Base-by-base conservation (phyloP, 1,284 basidiomycete genomes). In the Moniliophthora roreri region DNA sequence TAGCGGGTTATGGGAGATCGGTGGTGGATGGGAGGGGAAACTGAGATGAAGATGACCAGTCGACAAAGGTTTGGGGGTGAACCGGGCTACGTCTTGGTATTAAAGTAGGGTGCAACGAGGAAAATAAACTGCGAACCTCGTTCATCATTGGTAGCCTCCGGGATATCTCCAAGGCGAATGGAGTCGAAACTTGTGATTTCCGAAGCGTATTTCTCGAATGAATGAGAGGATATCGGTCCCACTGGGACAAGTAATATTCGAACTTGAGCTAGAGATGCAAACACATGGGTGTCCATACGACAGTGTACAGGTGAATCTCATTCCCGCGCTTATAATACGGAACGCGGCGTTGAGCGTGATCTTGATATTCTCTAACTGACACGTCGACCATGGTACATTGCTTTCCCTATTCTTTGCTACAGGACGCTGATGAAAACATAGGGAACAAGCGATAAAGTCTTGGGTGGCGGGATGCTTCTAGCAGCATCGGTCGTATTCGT, bases 401-500 rank as follows among this genome's bases (percentile, higher is more conserved):
- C 42, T 21, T 11, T 16, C 18, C 16, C 28, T 38, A 20, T 38
- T 36, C 35, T 9, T 39, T 28, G 6, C 48, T 7, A 3, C 16
- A 4, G 24, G 5, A 32, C 13, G 20, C 44, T 41, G 11, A 49
- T n/a, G 7, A 16, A 3, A 28, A 18, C 38, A 11, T 62, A 95
- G 94, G 87, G 83, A 28, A 68, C 82, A 54, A 91, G 85, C 57
- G 94, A 96, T 71, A 94, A 90, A 73, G 72, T 80, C 44, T 74
- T 94, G 18, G 94, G 94, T 52, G 83, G 87, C 46, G 64, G 75
- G 24, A 91, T 95, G 89, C 83, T 97, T 65, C 73, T 90, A 60
- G 77, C 81, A 58, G 90, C 93, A 26, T 80, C 81, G 3, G 71
- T 85, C 52, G 84, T 92, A 41, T 96, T 96, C 72, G 72, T 81